Evolutionary conservation across 192 early-diverging fungal species (phyloP), one percentile per base, ranked within the genome.

Genomic region (Backusella luteola): DNA sequence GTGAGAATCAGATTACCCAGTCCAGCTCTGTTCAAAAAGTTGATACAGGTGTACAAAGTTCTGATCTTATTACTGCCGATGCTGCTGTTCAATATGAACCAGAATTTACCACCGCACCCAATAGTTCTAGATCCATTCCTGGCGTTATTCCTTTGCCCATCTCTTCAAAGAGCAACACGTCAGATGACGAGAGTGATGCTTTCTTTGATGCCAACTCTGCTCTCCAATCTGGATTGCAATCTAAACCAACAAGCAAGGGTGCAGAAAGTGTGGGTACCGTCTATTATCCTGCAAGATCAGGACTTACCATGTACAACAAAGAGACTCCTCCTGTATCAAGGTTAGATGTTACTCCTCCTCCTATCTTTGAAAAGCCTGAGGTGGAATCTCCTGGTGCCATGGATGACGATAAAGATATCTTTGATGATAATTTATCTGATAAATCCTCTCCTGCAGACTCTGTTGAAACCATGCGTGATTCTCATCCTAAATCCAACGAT

Each of bases 201-300:
- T 69, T 69, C n/a, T 69, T 69, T 69, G 68, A 69, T 69, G 68
- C 68, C 17, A 69, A 69, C 9, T 69, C 68, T 29, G 23, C 56
- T 63, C 56, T 63, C 29, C 56, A 63, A 29, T 63, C 56, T 63
- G 56, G 56, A 63, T 63, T 63, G 3, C 56, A 63, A 63, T 63
- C 56, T 63, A 63, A 63, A 63, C 56, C 56, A 63, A 63, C 56
- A 29, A 63, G 56, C 3, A 63, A 63, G 12, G 21, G 56, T 26
- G 56, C 56, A 63, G 56, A 63, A 23, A 63, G 56, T 63, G 56
- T 63, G 26, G 56, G 56, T 63, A 63, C 56, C 0, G 11, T 63
- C 26, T 63, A 63, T 63, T 63, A 63, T 29, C 56, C 56, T 29
- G 56, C 56, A 63, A 63, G 56, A 63, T 63, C 56, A 29, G 56